These are phyloP conservation scores for Mycena alexandri DNA, from an alignment of 768 basidiomycete species.

Conservation along the genomic window DNA sequence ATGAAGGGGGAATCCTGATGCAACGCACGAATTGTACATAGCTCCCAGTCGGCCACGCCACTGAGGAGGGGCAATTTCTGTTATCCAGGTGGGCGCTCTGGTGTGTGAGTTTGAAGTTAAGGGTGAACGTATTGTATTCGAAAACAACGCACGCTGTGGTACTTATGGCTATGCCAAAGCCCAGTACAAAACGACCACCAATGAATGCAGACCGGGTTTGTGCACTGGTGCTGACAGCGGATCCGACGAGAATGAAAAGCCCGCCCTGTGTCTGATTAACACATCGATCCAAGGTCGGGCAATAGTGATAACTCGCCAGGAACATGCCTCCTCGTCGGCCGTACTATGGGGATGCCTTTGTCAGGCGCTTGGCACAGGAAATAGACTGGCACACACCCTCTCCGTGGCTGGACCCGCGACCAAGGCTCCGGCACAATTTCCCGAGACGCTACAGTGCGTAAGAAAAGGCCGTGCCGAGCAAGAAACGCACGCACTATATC, in stretches of 20 bases:
- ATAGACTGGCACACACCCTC: slow-evolving; percentile 23
- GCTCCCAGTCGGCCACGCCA: slow-evolving; percentile 56
- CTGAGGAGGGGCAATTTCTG: slow-evolving; percentile 44
- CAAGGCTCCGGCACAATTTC: slow-evolving; percentile 44
- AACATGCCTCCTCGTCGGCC: slow-evolving; percentile 46
- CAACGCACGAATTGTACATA: slow-evolving; percentile 59
- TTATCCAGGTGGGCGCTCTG: slow-evolving; percentile 62
- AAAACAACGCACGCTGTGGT: slow-evolving; percentile 48
- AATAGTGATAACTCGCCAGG: slow-evolving; percentile 40
- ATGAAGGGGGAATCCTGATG: slow-evolving; percentile 47
- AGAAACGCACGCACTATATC: slow-evolving; percentile 30
- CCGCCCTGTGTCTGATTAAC: slow-evolving; percentile 40
- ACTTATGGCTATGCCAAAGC: slow-evolving; percentile 61
- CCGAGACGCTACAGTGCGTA: slow-evolving; percentile 33
- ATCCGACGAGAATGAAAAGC: slow-evolving; percentile 44
- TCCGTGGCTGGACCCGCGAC: slow-evolving; percentile 43
- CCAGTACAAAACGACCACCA: slow-evolving; percentile 51
- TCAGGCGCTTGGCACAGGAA: neutral
- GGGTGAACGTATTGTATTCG: too few relatives aligned
- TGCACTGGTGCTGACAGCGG: slow-evolving; percentile 42
- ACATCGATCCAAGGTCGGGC: slow-evolving; percentile 24
- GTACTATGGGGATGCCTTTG: slow-evolving; percentile 16
- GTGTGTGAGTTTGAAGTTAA: neutral
- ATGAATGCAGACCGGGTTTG: slow-evolving; percentile 43
- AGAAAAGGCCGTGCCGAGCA: neutral